These are phyloP conservation scores for Salix suchowensis DNA, from an alignment of 345 rosid species.

Conservation along the genomic window DNA sequence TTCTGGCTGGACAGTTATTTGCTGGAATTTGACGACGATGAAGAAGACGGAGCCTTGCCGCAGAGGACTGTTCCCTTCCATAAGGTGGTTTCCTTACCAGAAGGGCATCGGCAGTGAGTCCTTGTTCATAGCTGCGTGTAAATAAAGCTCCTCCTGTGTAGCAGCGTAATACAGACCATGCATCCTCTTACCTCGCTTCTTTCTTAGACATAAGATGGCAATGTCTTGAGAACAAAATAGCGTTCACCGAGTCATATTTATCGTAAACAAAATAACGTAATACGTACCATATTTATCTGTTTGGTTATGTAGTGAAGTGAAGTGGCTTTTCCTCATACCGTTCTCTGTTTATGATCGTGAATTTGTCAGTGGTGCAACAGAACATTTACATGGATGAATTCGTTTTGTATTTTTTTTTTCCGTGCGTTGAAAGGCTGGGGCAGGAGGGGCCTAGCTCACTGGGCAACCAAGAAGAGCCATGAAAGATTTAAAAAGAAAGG, in stretches of 20 bases:
- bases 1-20: slow-evolving; percentile 50
- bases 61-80: slow-evolving; percentile 75
- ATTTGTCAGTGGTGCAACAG: too few species aligned
- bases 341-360: neutral
- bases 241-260: too few species aligned
- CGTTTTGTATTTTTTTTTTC: too few species aligned
- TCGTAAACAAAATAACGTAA: too few species aligned
- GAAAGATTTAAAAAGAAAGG: too few species aligned
- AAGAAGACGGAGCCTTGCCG: slow-evolving; percentile 91
- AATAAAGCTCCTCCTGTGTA: neutral
- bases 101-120: slow-evolving; percentile 69
- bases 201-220: neutral
- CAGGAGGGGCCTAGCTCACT: too few species aligned
- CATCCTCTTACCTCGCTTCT: neutral
- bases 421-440: too few species aligned
- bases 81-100: slow-evolving; percentile 81
- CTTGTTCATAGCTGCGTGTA: slow-evolving; percentile 27
- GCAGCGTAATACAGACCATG: neutral
- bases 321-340: neutral
- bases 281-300: neutral
- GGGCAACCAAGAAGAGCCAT: too few species aligned
- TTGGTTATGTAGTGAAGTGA: neutral
- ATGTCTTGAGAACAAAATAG: neutral
- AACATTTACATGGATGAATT: too few species aligned
- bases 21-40: slow-evolving; percentile 92